A percentile compares a stretch with the other conserved stretches of the same genome.
phyloP scores from a whole-genome alignment of 345 rosid species.

The Heritiera littoralis region DNA sequence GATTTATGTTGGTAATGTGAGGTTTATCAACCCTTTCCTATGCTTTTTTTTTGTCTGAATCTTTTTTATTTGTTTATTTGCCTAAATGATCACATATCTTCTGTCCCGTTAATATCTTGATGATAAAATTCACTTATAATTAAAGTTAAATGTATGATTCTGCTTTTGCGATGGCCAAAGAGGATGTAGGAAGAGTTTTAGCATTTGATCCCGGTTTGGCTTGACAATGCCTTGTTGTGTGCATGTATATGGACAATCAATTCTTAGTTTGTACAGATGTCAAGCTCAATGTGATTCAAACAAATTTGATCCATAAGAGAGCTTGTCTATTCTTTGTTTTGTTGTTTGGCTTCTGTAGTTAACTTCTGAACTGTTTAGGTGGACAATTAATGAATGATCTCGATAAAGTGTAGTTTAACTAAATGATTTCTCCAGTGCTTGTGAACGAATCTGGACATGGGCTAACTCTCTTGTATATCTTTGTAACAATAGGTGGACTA shows the following conservation, averaged over 20 bases:
- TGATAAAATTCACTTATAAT: neutral
- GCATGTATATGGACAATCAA: neutral
- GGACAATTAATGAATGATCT: neutral
- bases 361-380: neutral
- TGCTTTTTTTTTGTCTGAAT: slow-evolving; percentile 4
- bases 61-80: neutral
- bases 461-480: slow-evolving; percentile 18
- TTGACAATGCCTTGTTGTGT: neutral
- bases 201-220: neutral
- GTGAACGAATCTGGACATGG: neutral
- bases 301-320: neutral
- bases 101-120: neutral
- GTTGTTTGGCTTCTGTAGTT: neutral
- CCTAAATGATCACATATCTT: neutral
- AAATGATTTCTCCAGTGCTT: neutral
- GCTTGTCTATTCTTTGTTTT: neutral
- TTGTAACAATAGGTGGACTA: slow-evolving; percentile 78
- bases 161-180: neutral
- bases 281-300: neutral
- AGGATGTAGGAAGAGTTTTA: neutral
- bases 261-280: neutral
- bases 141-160: neutral
- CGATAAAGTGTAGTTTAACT: neutral
- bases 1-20: slow-evolving; percentile 96
- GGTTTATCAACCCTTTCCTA: slow-evolving; percentile 37